These are phyloP conservation scores for Purshia tridentata DNA, from an alignment of 306 rosid genomes.

Conservation along the genomic window DNA sequence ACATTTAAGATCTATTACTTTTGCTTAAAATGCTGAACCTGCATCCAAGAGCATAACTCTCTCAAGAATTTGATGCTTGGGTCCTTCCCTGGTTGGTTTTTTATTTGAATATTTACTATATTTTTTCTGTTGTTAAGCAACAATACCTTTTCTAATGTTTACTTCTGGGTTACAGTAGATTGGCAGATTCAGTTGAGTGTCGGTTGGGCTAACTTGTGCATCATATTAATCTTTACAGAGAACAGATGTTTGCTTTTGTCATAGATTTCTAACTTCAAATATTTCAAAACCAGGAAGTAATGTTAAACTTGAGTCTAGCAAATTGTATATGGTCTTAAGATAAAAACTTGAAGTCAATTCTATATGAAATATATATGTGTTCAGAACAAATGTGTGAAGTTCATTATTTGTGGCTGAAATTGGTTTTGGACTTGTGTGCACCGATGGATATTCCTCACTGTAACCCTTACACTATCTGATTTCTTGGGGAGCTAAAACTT, in stretches of 20 bases:
- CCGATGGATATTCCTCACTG: background rate
- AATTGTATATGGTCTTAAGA: background rate
- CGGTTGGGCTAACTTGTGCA: background rate
- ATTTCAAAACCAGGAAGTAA: background rate
- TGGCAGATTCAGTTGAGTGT: slow-evolving; percentile 2
- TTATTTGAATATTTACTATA: background rate
- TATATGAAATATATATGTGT: background rate
- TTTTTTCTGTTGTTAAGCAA: background rate
- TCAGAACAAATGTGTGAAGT: background rate
- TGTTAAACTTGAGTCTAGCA: background rate
- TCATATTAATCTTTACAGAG: background rate
- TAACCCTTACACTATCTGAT: background rate
- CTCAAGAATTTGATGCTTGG: background rate
- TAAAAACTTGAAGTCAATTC: too few species aligned
- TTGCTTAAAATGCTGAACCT: background rate
- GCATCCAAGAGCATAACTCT: background rate
- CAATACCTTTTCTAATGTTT: background rate
- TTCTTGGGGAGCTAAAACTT: background rate
- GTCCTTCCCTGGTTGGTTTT: background rate
- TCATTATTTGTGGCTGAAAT: background rate
- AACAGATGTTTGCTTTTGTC: background rate
- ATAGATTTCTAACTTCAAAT: background rate
- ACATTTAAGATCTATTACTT: background rate
- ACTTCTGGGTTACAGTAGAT: background rate
- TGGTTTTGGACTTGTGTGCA: background rate